Evolutionary conservation across 768 basidiomycete genomes (phyloP), one percentile per base, ranked within the genome.

Genomic region (Boletus rufocinnamomeus): DNA sequence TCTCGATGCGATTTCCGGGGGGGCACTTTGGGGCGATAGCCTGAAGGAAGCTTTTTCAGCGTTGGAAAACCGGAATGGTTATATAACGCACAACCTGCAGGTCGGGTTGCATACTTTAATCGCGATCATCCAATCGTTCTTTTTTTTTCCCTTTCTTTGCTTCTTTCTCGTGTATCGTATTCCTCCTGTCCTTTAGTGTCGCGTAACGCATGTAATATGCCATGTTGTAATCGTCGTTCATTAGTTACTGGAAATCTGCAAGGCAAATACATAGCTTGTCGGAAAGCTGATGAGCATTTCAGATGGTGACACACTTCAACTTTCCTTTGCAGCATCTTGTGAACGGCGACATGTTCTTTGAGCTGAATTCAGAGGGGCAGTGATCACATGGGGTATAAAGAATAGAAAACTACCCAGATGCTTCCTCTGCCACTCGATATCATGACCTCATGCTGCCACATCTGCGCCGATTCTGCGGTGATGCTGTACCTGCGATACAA

Each of bases 61-160:
- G 23, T 57, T 40, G 16, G 34, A 27, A 19, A 61, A 41, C 37
- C 32, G 43, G 25, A 21, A 19, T 38, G 10, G 17, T 47, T 44
- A 37, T 43, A 38, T 58, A 38, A 35, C 4, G 17, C 13, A 38
- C 13, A 5, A 30, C 62, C 56, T 54, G 61, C 62, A 38, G 62
- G 61, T 48, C 56, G 10, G 61, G 61, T 9, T 43, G 23, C 14
- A 19, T 10, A 34, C 13, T 38, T 30, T 45, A 25, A 27, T 50
- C 40, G 21, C 17, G 17, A 28, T 27, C 37, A 6, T 37, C n/a
- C 47, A 16, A 7, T 47, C 54, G 4, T 30, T 49, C 2, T 25
- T 17, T 13, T 7, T 19, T 6, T 13, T 17, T 44, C 8, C 34
- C 13, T 17, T 13, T 40, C 8, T n/a, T 8, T 27, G 27, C 27